phyloP scores from a whole-genome alignment of 495 filamentous ascomycete species.

The Trichoderma parareesei region DNA sequence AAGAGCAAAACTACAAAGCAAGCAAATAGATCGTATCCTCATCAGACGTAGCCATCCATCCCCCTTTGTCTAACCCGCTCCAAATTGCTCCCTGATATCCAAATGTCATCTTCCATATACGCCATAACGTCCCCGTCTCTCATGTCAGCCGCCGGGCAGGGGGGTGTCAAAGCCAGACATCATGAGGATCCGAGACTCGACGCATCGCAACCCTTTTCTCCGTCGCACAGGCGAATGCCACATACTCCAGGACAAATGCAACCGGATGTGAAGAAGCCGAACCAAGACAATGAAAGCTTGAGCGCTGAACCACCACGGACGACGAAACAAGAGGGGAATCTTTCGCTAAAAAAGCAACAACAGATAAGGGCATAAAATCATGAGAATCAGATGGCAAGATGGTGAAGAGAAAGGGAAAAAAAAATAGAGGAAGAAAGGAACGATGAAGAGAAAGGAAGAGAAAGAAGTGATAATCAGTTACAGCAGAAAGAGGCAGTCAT shows the following conservation, averaged over 20 bases:
- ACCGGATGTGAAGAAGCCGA: neutral
- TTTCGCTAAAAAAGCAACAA: neutral
- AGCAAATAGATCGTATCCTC: slow-evolving; percentile 20
- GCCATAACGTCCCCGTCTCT: neutral
- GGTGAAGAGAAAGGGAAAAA: neutral
- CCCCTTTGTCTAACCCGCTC: neutral
- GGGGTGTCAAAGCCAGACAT: neutral
- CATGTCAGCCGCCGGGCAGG: neutral
- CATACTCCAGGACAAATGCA: no score
- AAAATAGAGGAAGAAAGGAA: neutral
- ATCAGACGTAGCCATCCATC: slow-evolving; percentile 3
- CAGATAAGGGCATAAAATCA: no score
- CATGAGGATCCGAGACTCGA: neutral
- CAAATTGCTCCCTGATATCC: neutral
- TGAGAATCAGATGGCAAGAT: neutral
- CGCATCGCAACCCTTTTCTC: neutral
- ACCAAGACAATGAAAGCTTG: neutral
- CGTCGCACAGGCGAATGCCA: neutral
- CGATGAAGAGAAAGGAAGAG: neutral
- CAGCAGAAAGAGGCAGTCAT: no score
- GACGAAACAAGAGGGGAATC: neutral
- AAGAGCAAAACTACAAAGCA: slow-evolving; percentile 10
- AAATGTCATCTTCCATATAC: slow-evolving; percentile 9
- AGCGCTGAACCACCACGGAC: neutral
- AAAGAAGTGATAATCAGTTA: neutral